Evolutionary conservation across 1,284 basidiomycete species (phyloP).

Genomic region (Rhodotorula sp.): DNA sequence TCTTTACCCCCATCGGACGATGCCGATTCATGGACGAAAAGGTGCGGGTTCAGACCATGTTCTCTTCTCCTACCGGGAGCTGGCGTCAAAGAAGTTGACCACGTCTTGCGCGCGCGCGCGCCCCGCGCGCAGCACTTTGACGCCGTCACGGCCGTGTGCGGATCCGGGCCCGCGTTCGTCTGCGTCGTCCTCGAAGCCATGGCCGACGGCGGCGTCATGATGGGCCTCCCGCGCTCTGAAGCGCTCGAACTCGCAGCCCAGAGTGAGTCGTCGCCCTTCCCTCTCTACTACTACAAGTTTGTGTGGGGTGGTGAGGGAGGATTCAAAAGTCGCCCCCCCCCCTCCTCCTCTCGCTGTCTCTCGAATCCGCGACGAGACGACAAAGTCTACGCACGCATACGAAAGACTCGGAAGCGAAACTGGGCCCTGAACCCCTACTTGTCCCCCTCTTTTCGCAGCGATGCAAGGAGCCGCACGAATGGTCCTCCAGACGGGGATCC

Average conservation of each 20-base stretch:
- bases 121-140: conserved; percentile 68
- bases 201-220: conserved; percentile 99
- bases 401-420: too few relatives aligned
- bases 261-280: conserved; percentile 58
- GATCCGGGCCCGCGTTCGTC: conserved; percentile 94
- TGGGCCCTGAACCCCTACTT: too few relatives aligned
- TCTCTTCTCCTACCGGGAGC: not conserved
- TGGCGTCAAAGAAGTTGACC: too few relatives aligned
- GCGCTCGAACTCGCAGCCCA: conserved; percentile 94
- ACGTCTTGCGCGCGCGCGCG: too few relatives aligned
- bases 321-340: too few relatives aligned
- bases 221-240: conserved; percentile 92
- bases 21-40: conserved; percentile 94
- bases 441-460: conserved; percentile 56
- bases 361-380: too few relatives aligned
- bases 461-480: conserved; percentile 96
- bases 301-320: not conserved
- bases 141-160: conserved; percentile 93
- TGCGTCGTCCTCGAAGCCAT: conserved; percentile 97
- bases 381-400: too few relatives aligned
- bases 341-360: too few relatives aligned
- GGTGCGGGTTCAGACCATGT: conserved; percentile 6
- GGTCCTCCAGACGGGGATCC: conserved; percentile 80
- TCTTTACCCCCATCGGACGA: conserved; percentile 91
- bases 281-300: not conserved